These are phyloP conservation scores for Acacia melanoxylon DNA, from an alignment of 306 rosid genomes.

Conservation along the genomic window DNA sequence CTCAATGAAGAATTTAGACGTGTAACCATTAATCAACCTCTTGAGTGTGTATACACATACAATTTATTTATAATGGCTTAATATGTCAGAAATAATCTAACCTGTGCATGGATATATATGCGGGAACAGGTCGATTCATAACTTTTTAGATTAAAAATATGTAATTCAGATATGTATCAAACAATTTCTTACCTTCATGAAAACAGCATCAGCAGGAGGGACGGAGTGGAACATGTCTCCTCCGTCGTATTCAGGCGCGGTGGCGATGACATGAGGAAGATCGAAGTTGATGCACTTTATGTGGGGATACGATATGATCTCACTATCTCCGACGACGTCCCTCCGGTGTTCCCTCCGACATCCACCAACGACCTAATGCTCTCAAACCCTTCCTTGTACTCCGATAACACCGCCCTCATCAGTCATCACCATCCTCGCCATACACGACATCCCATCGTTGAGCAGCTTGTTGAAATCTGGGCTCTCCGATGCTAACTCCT, in stretches of 20 bases:
- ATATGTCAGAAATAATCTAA: background rate
- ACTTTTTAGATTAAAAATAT: background rate
- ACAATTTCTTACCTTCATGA: background rate
- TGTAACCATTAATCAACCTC: background rate
- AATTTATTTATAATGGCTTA: background rate
- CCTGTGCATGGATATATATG: background rate
- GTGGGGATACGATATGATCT: background rate
- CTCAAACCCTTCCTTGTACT: background rate
- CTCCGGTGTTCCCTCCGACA: conserved; percentile 7
- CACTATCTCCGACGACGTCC: background rate
- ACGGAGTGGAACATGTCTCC: conserved; percentile 9
- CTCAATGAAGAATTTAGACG: background rate
- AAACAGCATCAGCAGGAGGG: conserved; percentile 1
- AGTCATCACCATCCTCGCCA: background rate
- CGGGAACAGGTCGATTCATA: background rate
- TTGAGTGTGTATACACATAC: background rate
- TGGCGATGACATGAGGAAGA: conserved; percentile 5
- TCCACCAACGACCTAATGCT: background rate
- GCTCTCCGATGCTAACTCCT: background rate
- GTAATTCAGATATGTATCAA: background rate
- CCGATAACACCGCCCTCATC: background rate
- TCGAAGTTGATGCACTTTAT: conserved; percentile 1
- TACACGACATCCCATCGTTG: conserved; percentile 1
- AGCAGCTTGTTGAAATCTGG: background rate
- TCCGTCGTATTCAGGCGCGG: background rate